Conservation (phyloP, 306 rosid species). For the Rosa lucieae region DNA sequence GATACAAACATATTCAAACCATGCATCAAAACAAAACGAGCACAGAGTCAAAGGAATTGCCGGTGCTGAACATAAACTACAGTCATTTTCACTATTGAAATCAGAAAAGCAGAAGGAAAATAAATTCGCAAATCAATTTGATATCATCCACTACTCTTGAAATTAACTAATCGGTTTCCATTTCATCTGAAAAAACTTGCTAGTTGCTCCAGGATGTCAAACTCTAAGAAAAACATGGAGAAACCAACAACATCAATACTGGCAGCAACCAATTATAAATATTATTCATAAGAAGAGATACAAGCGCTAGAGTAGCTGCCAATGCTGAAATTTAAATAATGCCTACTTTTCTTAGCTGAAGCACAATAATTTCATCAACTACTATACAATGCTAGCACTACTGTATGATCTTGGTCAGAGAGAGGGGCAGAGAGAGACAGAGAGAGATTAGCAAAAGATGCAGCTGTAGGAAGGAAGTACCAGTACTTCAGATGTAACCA, state of each 20-base stretch:
- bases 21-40: background rate
- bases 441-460: constrained; percentile 24
- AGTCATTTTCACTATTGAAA: background rate
- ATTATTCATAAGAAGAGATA: background rate
- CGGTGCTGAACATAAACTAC: background rate
- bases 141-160: background rate
- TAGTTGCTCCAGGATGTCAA: background rate
- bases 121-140: background rate
- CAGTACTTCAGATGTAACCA: constrained; percentile 12
- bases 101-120: background rate
- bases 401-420: constrained; percentile 22
- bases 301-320: constrained; percentile 6
- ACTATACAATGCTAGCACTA: constrained; percentile 33
- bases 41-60: background rate
- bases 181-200: background rate
- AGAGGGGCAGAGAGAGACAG: background rate
- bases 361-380: constrained; percentile 12
- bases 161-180: background rate
- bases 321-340: background rate
- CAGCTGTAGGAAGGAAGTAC: constrained; percentile 25
- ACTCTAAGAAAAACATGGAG: background rate
- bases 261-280: background rate
- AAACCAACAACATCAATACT: background rate
- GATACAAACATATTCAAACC: background rate
- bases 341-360: constrained; percentile 15